Evolutionary conservation across 192 early-diverging fungal genomes (phyloP).

Genomic region (Endogone sp.): DNA sequence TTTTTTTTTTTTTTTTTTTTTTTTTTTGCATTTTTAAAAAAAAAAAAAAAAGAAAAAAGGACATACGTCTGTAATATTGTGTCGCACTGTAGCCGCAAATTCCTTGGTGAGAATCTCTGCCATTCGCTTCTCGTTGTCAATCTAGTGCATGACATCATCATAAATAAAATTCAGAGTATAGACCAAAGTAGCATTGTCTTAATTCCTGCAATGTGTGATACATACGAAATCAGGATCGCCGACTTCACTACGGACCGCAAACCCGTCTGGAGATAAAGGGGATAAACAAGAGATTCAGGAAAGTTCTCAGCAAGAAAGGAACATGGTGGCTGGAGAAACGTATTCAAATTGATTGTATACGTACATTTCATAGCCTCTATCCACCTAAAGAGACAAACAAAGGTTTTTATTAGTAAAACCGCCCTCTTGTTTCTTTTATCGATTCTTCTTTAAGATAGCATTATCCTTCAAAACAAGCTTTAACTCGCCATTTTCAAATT

Average conservation of each 20-base stretch:
- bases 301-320: too few relatives aligned
- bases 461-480: background rate
- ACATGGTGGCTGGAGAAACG: too few relatives aligned
- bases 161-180: constrained; percentile 17
- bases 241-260: constrained; percentile 74
- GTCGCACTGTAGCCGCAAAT: constrained; percentile 57
- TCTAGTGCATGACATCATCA: constrained; percentile 33
- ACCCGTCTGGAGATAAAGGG: constrained; percentile 37
- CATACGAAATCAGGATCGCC: constrained; percentile 73
- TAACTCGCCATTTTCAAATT: background rate
- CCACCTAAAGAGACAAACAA: constrained; percentile 20
- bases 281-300: constrained; percentile 9
- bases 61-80: constrained; percentile 66
- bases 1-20: background rate
- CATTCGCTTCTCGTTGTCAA: constrained; percentile 53
- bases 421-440: too few relatives aligned
- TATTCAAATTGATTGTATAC: background rate
- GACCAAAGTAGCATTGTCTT: background rate
- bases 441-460: too few relatives aligned
- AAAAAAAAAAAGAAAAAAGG: background rate
- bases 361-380: constrained; percentile 80
- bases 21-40: too few relatives aligned
- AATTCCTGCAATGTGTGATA: constrained; percentile 19
- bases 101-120: constrained; percentile 66
- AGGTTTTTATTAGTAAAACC: too few relatives aligned